Conservation (phyloP, 306 rosid species). For the Sindora glabra region DNA sequence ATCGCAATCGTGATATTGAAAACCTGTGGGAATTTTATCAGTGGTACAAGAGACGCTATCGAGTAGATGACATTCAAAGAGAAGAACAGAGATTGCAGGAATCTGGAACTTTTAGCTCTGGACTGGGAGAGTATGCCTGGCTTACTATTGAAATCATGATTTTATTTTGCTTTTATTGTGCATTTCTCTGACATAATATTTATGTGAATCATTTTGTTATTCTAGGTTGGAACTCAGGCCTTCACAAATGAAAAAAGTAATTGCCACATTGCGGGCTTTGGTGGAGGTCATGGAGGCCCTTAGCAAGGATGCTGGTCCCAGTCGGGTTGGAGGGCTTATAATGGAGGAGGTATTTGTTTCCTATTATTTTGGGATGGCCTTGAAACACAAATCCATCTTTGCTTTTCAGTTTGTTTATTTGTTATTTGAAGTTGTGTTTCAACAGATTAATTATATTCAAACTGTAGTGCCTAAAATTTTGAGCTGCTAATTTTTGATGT, state of each 20-base stretch:
- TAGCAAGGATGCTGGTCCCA: slow-evolving; percentile 74
- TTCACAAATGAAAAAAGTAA: slow-evolving; percentile 55
- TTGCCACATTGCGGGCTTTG: slow-evolving; percentile 75
- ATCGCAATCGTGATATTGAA: slow-evolving; percentile 76
- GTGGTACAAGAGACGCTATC: slow-evolving; percentile 56
- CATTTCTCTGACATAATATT: background rate
- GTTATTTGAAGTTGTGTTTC: background rate
- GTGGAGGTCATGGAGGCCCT: slow-evolving; percentile 94
- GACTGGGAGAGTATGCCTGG: slow-evolving; percentile 69
- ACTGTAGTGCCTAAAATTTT: background rate
- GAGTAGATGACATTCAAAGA: slow-evolving; percentile 74
- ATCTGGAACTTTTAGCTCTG: slow-evolving; percentile 74
- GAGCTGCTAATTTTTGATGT: slow-evolving; percentile 2
- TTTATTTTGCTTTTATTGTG: background rate
- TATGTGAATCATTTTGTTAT: slow-evolving; percentile 19
- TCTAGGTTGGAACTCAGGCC: slow-evolving; percentile 45
- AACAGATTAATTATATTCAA: background rate
- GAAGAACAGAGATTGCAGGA: slow-evolving; percentile 74
- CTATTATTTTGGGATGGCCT: slow-evolving; percentile 11
- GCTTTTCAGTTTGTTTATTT: background rate
- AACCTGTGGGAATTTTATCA: slow-evolving; percentile 80
- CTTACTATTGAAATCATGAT: background rate
- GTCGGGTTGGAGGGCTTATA: slow-evolving; percentile 72
- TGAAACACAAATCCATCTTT: background rate
- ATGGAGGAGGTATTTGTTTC: slow-evolving; percentile 66